phyloP scores from a whole-genome alignment of 2,329 filamentous ascomycete genomes.

The Colletotrichum salicis region DNA sequence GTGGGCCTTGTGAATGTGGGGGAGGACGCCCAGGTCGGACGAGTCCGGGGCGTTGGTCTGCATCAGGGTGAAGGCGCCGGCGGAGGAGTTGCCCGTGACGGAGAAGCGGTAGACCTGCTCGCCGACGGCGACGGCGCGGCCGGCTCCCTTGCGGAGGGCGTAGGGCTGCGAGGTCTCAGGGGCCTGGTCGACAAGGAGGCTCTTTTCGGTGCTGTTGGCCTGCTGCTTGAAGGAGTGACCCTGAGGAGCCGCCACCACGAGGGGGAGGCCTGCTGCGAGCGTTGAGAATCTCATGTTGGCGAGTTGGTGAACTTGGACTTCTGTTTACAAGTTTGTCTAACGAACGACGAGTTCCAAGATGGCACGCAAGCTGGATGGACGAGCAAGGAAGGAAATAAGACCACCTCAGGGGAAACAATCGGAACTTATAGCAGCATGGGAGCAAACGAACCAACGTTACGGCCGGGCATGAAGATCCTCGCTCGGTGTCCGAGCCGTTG shows the following conservation, averaged over 20 bases:
- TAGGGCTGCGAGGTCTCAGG: slow-evolving; percentile 23
- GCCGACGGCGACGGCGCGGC: slow-evolving; percentile 22
- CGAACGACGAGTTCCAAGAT: neutral
- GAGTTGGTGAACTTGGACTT: neutral
- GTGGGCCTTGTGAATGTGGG: slow-evolving; percentile 53
- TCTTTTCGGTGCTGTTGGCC: slow-evolving; percentile 11
- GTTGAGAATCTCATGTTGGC: slow-evolving; percentile 25
- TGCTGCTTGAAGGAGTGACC: slow-evolving; percentile 9
- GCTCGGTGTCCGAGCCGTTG: slow-evolving; percentile 23
- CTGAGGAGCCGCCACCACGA: slow-evolving; percentile 22
- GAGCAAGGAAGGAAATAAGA: neutral
- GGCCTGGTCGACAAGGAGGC: slow-evolving; percentile 19
- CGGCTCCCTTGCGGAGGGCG: slow-evolving; percentile 26
- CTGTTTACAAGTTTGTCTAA: neutral
- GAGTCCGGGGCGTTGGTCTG: slow-evolving; percentile 53
- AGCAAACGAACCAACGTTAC: neutral
- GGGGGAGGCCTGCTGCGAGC: slow-evolving; percentile 23
- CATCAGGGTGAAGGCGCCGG: slow-evolving; percentile 55
- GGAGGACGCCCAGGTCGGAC: slow-evolving; percentile 51
- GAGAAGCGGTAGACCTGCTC: slow-evolving; percentile 40
- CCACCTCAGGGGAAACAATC: neutral
- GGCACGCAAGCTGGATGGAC: neutral
- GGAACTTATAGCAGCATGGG: slow-evolving; percentile 12
- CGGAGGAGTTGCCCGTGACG: slow-evolving; percentile 56
- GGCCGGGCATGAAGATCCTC: neutral